phyloP scores from a whole-genome alignment of 108 stramenopile genomes.

The Chaetoceros tenuissimus region DNA sequence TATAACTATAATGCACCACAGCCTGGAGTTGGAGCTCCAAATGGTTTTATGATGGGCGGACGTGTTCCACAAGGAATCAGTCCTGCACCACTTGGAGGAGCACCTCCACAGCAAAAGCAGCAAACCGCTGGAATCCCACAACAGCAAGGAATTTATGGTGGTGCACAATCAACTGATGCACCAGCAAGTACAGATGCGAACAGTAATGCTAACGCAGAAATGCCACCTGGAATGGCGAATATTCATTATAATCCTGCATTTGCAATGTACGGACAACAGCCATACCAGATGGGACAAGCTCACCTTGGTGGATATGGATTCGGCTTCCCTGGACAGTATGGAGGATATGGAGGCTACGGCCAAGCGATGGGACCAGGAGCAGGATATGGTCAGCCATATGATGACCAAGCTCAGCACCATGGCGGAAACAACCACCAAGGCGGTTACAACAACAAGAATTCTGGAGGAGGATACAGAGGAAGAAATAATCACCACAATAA shows the following conservation, averaged over 20 bases:
- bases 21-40: constrained; percentile 18
- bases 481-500: constrained; percentile 43
- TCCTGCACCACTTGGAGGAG: constrained; percentile 16
- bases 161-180: constrained; percentile 11
- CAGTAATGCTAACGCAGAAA: constrained; percentile 19
- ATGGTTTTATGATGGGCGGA: constrained; percentile 20
- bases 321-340: constrained; percentile 31
- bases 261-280: constrained; percentile 65
- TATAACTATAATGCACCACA: constrained; percentile 23
- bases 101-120: constrained; percentile 20
- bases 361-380: constrained; percentile 70
- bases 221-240: constrained; percentile 76
- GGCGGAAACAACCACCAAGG: constrained; percentile 29
- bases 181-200: constrained; percentile 13
- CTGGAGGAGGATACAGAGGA: constrained; percentile 62
- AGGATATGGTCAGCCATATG: constrained; percentile 60
- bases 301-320: constrained; percentile 50
- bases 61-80: constrained; percentile 19
- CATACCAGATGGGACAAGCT: constrained; percentile 58
- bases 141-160: constrained; percentile 36
- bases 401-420: constrained; percentile 41
- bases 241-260: constrained; percentile 61
- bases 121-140: constrained; percentile 18
- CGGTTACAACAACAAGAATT: constrained; percentile 57
- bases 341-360: constrained; percentile 57